Conservation (phyloP, 1,284 basidiomycete genomes). For the Fomitopsis betulina region DNA sequence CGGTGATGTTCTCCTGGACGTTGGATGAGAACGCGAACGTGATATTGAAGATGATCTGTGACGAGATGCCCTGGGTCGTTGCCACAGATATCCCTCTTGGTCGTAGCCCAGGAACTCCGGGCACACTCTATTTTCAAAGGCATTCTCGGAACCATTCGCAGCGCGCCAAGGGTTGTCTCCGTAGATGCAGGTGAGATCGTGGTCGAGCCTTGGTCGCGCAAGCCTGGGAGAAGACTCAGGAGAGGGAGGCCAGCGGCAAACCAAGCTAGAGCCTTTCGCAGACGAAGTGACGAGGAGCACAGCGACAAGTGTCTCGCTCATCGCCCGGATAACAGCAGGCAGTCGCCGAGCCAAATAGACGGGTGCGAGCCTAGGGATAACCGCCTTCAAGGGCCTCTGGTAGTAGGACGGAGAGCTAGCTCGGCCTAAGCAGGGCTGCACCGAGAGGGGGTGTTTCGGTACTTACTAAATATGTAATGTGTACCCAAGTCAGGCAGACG, state of each 20-base stretch:
- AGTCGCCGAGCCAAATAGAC: no score
- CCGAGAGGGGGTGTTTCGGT: no score
- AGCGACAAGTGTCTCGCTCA: conserved; percentile 60
- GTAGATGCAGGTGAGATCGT: conserved; percentile 40
- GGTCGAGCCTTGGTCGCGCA: conserved; percentile 52
- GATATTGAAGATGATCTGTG: conserved; percentile 26
- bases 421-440: no score
- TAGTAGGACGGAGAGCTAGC: no score
- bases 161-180: conserved; percentile 70
- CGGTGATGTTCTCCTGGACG: conserved; percentile 27
- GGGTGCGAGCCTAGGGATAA: not conserved
- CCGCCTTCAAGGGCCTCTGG: no score
- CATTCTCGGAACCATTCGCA: conserved; percentile 37
- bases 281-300: conserved; percentile 73
- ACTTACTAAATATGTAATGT: no score
- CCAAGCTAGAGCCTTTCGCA: conserved; percentile 66
- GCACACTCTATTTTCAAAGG: conserved; percentile 12
- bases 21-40: conserved; percentile 23
- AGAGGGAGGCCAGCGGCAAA: conserved; percentile 71
- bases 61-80: conserved; percentile 20
- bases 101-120: conserved; percentile 5
- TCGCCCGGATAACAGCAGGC: not conserved
- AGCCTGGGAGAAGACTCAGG: conserved; percentile 56
- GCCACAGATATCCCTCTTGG: conserved; percentile 28
- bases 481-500: no score